Evolutionary conservation across 208 protist genomes (phyloP).

Genomic region (Leishmania turanica): DNA sequence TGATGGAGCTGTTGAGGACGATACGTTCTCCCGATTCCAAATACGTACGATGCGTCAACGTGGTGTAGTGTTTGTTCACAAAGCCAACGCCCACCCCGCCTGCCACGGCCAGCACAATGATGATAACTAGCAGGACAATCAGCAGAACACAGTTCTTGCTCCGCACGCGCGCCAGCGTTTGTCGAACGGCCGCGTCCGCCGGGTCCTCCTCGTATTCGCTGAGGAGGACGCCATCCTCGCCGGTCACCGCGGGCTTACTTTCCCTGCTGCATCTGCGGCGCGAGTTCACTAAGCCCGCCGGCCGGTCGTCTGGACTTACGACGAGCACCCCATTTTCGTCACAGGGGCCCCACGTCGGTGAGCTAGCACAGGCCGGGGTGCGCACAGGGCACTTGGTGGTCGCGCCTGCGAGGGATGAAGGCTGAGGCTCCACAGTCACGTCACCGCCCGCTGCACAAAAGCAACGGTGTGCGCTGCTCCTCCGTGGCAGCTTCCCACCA

Average conservation of each 20-base stretch:
- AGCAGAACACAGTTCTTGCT: slow-evolving; percentile 33
- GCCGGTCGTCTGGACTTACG: not conserved
- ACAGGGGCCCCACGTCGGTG: not conserved
- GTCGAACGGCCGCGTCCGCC: not conserved
- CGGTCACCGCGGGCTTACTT: not conserved
- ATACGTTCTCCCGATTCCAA: slow-evolving; percentile 35
- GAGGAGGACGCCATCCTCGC: slow-evolving; percentile 16
- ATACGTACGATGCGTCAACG: slow-evolving; percentile 19
- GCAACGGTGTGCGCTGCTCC: not conserved
- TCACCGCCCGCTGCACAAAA: not conserved
- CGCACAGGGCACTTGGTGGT: not conserved
- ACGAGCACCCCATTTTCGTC: not conserved
- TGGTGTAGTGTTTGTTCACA: slow-evolving; percentile 42
- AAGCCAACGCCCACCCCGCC: slow-evolving; percentile 45
- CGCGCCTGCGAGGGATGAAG: not conserved
- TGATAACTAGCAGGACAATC: slow-evolving; percentile 26
- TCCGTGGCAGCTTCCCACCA: too few species aligned
- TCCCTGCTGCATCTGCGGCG: not conserved
- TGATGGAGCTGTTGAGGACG: slow-evolving; percentile 52
- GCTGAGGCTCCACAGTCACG: not conserved
- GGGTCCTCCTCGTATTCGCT: slow-evolving; percentile 12
- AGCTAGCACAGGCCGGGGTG: not conserved
- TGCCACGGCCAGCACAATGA: slow-evolving; percentile 44
- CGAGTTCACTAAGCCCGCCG: slow-evolving; percentile 4
- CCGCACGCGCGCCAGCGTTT: slow-evolving; percentile 30